phyloP scores from a whole-genome alignment of 768 basidiomycete genomes.

The Mycena vitilis region DNA sequence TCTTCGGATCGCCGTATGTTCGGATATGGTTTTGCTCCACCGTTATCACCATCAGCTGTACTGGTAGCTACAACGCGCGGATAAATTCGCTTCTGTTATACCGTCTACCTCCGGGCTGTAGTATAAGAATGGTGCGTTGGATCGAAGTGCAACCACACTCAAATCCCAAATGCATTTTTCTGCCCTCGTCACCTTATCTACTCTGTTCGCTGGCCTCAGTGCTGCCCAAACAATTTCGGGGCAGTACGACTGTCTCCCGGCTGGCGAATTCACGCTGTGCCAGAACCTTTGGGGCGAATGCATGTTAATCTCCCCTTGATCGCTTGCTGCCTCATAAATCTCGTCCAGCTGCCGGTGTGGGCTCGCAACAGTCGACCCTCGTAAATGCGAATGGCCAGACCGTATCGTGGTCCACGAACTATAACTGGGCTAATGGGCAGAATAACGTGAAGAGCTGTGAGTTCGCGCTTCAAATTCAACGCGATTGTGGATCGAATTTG shows the following conservation, averaged over 20 bases:
- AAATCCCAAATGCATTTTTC: constrained; percentile 23
- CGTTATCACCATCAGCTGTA: constrained; percentile 2
- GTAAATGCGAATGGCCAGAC: constrained; percentile 49
- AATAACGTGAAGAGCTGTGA: constrained; percentile 70
- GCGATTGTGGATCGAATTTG: background rate
- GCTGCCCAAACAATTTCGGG: constrained; percentile 58
- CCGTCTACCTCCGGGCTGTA: background rate
- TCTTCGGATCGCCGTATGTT: constrained; percentile 27
- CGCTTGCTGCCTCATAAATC: background rate
- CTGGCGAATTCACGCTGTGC: constrained; percentile 63
- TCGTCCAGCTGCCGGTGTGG: constrained; percentile 55
- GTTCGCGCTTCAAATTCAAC: constrained; percentile 21
- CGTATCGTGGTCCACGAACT: constrained; percentile 66
- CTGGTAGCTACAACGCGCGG: constrained; percentile 7
- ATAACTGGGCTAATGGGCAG: constrained; percentile 61
- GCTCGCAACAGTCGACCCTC: constrained; percentile 62
- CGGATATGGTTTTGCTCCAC: constrained; percentile 10
- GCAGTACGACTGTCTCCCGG: constrained; percentile 55
- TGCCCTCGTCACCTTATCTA: constrained; percentile 6
- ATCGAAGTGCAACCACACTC: background rate
- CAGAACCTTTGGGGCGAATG: constrained; percentile 68
- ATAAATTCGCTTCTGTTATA: constrained; percentile 26
- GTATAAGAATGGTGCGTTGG: constrained; percentile 13
- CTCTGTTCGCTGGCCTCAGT: constrained; percentile 22
- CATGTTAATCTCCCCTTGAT: constrained; percentile 36